phyloP scores from a whole-genome alignment of 2,329 filamentous ascomycete genomes.

The Acephala macrosclerotiorum region DNA sequence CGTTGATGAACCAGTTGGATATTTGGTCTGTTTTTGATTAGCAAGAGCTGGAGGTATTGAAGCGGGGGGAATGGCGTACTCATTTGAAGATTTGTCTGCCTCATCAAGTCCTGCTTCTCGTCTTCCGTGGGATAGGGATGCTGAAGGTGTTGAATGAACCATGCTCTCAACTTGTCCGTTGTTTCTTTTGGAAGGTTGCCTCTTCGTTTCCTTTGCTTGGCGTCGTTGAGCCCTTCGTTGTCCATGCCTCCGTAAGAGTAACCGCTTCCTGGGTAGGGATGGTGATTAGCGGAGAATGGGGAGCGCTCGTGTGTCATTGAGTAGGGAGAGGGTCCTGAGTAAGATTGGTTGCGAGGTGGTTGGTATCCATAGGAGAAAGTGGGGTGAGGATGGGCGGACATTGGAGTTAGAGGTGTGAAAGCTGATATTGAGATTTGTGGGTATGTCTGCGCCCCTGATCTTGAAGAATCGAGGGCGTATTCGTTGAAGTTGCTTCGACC shows the following conservation, averaged over 20 bases:
- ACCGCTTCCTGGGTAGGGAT: constrained; percentile 17
- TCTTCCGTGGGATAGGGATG: constrained; percentile 90
- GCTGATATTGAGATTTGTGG: constrained; percentile 22
- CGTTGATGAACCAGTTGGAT: constrained; percentile 85
- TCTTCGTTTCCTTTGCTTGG: constrained; percentile 62
- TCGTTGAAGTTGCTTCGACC: constrained; percentile 23
- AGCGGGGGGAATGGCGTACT: constrained; percentile 62
- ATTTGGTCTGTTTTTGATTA: constrained; percentile 62
- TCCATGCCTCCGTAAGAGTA: constrained; percentile 24
- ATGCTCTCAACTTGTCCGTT: constrained; percentile 80
- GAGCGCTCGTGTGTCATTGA: constrained; percentile 32
- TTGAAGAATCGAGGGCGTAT: constrained; percentile 31
- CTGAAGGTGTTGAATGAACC: constrained; percentile 79
- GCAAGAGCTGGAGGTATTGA: neutral
- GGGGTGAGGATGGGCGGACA: constrained; percentile 19
- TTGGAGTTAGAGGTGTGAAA: constrained; percentile 19
- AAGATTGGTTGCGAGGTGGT: constrained; percentile 35
- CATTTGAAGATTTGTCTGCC: constrained; percentile 78
- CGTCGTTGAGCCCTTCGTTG: constrained; percentile 29
- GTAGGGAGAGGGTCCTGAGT: constrained; percentile 28
- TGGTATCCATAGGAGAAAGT: constrained; percentile 32
- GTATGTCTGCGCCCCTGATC: constrained; percentile 27
- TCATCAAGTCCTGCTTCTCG: constrained; percentile 84
- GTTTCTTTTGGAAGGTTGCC: constrained; percentile 92
- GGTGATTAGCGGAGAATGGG: constrained; percentile 33